Evolutionary conservation across 1,139 yeast species (phyloP).

Genomic region (Nadsonia commutata): DNA sequence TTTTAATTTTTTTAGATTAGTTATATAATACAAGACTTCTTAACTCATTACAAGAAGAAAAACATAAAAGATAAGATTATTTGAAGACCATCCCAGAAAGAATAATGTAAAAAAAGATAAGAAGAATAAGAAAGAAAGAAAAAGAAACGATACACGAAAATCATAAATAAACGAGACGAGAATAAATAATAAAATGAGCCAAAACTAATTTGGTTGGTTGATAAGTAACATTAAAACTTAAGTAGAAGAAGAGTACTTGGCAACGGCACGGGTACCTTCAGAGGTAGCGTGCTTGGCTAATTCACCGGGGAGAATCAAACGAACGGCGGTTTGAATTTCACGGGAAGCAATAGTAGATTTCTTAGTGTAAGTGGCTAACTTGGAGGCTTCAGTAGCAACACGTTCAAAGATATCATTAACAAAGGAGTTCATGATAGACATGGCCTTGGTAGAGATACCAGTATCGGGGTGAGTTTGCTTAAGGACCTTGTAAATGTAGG

Average conservation of each 20-base stretch:
- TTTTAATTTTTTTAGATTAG: too few relatives aligned
- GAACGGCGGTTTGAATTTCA: constrained; percentile 98
- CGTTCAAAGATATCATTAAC: constrained; percentile 60
- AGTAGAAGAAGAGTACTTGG: constrained; percentile 78
- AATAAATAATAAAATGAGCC: background rate
- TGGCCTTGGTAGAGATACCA: constrained; percentile 98
- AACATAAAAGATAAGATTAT: background rate
- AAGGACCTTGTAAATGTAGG: constrained; percentile 96
- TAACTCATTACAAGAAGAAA: background rate
- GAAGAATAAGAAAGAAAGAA: constrained; percentile 4
- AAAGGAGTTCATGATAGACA: constrained; percentile 98
- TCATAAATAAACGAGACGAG: constrained; percentile 3
- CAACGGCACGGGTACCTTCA: constrained; percentile 99
- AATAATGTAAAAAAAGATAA: background rate
- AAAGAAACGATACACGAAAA: constrained; percentile 5
- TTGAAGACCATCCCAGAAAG: too few relatives aligned
- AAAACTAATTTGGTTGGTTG: background rate
- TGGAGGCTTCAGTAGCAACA: constrained; percentile 92
- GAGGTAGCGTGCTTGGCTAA: constrained; percentile 98
- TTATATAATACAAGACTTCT: background rate
- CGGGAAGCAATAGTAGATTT: constrained; percentile 97
- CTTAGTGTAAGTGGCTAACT: constrained; percentile 99
- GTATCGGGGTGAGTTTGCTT: constrained; percentile 99
- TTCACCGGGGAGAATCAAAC: constrained; percentile 99
- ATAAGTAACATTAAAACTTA: constrained; percentile 7